phyloP scores from a whole-genome alignment of 2,329 filamentous ascomycete genomes.

The Arthrobotrys sinensis region DNA sequence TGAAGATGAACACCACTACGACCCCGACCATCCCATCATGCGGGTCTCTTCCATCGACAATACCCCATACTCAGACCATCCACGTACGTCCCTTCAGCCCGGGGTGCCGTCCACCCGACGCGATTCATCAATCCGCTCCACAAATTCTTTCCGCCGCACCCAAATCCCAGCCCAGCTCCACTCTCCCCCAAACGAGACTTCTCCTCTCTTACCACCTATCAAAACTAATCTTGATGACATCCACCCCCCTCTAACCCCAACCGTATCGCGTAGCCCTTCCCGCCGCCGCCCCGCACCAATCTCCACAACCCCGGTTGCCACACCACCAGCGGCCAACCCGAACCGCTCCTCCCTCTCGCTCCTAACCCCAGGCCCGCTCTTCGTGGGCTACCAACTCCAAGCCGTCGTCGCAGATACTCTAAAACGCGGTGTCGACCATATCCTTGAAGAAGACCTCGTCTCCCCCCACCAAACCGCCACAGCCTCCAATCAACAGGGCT shows the following conservation, averaged over 20 bases:
- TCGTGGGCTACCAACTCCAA: conserved; percentile 64
- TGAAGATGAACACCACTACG: conserved; percentile 51
- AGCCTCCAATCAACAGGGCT: neutral
- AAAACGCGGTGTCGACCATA: conserved; percentile 52
- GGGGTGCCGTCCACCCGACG: conserved; percentile 24
- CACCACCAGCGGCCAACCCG: conserved; percentile 44
- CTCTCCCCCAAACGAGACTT: conserved; percentile 38
- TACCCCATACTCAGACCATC: conserved; percentile 45
- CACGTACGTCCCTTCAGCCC: conserved; percentile 34
- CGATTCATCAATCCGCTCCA: conserved; percentile 26
- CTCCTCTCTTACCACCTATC: conserved; percentile 50
- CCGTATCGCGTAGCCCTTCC: conserved; percentile 45
- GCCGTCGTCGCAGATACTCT: conserved; percentile 62
- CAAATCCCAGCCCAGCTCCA: conserved; percentile 35
- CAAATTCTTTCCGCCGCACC: conserved; percentile 18
- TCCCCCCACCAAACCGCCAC: conserved; percentile 25
- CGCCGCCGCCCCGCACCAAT: conserved; percentile 43
- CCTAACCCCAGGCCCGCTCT: conserved; percentile 62
- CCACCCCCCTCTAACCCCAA: conserved; percentile 40
- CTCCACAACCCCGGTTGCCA: conserved; percentile 43
- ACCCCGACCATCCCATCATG: conserved; percentile 43
- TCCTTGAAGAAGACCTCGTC: conserved; percentile 50
- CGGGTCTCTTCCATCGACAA: conserved; percentile 34
- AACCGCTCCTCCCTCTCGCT: conserved; percentile 51
- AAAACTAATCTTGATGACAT: conserved; percentile 49